These are phyloP conservation scores for Leishmania guyanensis DNA, from an alignment of 208 protist species.

Conservation along the genomic window DNA sequence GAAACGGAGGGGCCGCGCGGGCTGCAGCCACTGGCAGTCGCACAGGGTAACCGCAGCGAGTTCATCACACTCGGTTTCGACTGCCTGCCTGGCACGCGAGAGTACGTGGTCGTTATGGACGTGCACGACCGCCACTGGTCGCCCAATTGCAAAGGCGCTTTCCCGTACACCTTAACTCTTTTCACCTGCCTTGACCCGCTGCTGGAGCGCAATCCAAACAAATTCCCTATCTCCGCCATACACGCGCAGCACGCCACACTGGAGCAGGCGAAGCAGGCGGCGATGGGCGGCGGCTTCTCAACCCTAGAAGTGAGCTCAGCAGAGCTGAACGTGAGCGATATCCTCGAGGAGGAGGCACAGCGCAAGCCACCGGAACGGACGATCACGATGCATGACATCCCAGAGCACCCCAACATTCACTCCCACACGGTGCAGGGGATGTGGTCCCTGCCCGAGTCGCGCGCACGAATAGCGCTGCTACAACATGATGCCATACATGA, in stretches of 20 bases:
- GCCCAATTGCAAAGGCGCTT: neutral
- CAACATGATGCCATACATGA: neutral
- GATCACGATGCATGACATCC: constrained; percentile 24
- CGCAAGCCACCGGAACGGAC: neutral
- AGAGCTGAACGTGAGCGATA: neutral
- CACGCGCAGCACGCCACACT: constrained; percentile 14
- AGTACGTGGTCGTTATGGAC: constrained; percentile 65
- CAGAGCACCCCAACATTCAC: constrained; percentile 9
- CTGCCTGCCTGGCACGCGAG: constrained; percentile 58
- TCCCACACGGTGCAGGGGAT: constrained; percentile 14
- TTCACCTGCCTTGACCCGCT: constrained; percentile 56
- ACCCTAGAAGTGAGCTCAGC: neutral
- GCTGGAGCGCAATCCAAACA: constrained; percentile 11
- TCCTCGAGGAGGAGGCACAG: constrained; percentile 11
- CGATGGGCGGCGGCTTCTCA: constrained; percentile 4
- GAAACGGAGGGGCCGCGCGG: constrained; percentile 36
- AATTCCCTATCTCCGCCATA: neutral
- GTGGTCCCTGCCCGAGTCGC: neutral
- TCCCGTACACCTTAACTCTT: constrained; percentile 69
- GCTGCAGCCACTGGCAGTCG: constrained; percentile 43
- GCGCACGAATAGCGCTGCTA: neutral
- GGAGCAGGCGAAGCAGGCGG: constrained; percentile 15
- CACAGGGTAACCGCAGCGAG: constrained; percentile 41
- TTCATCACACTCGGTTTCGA: constrained; percentile 70
- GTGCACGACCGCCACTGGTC: constrained; percentile 9